phyloP scores from a whole-genome alignment of 345 rosid species.

The Eucalyptus regnans region DNA sequence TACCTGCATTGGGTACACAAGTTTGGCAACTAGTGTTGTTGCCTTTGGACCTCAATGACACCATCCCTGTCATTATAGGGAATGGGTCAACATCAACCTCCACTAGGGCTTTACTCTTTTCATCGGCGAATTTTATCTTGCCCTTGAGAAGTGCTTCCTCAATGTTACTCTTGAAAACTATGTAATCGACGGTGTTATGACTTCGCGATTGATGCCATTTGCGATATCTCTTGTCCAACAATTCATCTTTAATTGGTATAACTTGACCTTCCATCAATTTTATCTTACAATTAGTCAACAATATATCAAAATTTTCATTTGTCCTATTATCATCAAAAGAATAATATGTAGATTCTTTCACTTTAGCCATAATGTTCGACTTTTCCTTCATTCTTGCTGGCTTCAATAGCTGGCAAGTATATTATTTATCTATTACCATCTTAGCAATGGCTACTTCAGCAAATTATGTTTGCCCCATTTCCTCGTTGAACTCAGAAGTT shows the following conservation, averaged over 20 bases:
- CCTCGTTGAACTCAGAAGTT: background rate
- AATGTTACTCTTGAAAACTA: too few relatives aligned
- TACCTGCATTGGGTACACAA: too few relatives aligned
- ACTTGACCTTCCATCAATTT: background rate
- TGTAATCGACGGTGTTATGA: too few relatives aligned
- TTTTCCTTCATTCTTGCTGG: background rate
- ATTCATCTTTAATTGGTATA: background rate
- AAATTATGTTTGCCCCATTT: too few relatives aligned
- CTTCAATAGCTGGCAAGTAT: background rate
- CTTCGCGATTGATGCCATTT: background rate
- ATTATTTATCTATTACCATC: background rate
- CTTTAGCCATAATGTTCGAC: background rate
- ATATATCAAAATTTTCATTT: background rate
- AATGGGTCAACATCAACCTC: too few relatives aligned
- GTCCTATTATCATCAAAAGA: background rate
- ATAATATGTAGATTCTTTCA: background rate
- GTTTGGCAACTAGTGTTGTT: too few relatives aligned
- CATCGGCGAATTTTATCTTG: too few relatives aligned
- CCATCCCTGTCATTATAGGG: too few relatives aligned
- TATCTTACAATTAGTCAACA: background rate
- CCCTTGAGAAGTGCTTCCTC: too few relatives aligned
- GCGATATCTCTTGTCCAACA: background rate
- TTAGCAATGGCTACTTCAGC: background rate
- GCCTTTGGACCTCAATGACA: too few relatives aligned
- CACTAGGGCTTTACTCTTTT: too few relatives aligned